Evolutionary conservation across 352 stramenopile genomes (phyloP), one percentile per base, ranked within the genome.

Genomic region (Phytophthora sansomeana): DNA sequence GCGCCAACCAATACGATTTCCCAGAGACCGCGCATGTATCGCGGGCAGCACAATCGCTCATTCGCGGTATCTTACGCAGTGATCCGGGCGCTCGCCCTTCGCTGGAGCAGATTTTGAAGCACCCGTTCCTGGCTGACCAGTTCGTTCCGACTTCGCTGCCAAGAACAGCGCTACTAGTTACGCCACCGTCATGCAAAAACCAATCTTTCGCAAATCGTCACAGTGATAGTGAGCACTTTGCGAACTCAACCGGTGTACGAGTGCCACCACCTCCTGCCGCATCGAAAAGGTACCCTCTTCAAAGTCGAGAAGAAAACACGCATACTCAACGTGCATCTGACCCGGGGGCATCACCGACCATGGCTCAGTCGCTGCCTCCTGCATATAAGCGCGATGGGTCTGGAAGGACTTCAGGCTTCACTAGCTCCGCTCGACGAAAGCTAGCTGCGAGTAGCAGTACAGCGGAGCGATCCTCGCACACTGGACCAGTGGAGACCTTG

Each of bases 1-100:
- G 98, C 29, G 87, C 87, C 6, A 99, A 99, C 69, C 83, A 98
- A 49, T 99, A 99, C 72, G 85, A 84, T 17, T 99, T 99, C 56
- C 97, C 97, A 0, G 78, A 89, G 6, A 67, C 95, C 49, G 74
- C 96, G 4, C 72, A 90, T 6, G 78, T 99, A 7, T 98, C 93
- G 1, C 63, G 83, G 6, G 80, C 69, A 6, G 87, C 90, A 5
- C 84, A 94, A 58, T 85, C 74, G 14, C 69, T 97, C 8, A 78
- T 96, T n/a, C 78, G 78, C 1, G 78, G 68, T 19, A 95, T 96
- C 17, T 56, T 96, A 64, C 74, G 82, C 3, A 78, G 84, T 28
- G 89, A 96, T 28, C 90, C 89, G 10, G 74, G 78, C 8, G 60
- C 82, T 41, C 76, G 88, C 43, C 89, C 87, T 42, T 92, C 89